Base-by-base conservation (phyloP, 2,329 filamentous ascomycete species). In the Periconia sp. region DNA sequence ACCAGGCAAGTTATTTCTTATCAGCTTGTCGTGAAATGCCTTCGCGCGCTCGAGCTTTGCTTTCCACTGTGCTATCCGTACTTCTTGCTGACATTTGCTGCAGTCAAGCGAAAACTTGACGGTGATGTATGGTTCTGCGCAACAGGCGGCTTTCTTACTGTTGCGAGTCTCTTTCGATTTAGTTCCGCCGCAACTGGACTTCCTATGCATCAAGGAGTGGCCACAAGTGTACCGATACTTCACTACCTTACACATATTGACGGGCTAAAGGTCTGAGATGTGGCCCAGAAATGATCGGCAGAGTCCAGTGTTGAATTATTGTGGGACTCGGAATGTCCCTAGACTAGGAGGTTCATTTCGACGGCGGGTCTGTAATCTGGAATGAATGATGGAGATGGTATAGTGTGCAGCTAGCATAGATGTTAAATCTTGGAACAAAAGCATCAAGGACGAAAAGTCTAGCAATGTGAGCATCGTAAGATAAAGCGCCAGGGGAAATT, bases 161-260 rank as follows among this genome's bases (percentile, higher is more conserved):
- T 39, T 48, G 1, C 35, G 29, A 0, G 40, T 53, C 6, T 15
- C n/a, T 26, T 60, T 64, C 21, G 57, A 58, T 24, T 60, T 66
- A 2, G 56, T 67, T 10, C 66, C 70, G 9, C 52, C 38, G 46
- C 72, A 73, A 15, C 52, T 55, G 3, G 67, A 71, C 8, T 58
- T 54, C 13, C 57, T 54, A 21, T 65, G 50, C 15, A 41, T 39
- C 39, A 61, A 29, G 7, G 44, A 45, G 47, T 73, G 70, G 0
- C 52, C 46, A 52, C 71, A 73, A 7, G 45, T 40, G 40, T 69
- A 72, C 4, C 30, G 43, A 31, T 67, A 61, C 8, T 48, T 52
- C 10, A 65, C 48, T 18, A 63, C 55, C 30, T 70, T 71, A 61
- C 71, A 73, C 71, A 73, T 73, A 4, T 15, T n/a, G n/a, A n/a